Base-by-base conservation (phyloP, 495 filamentous ascomycete species). In the Physcia stellaris region DNA sequence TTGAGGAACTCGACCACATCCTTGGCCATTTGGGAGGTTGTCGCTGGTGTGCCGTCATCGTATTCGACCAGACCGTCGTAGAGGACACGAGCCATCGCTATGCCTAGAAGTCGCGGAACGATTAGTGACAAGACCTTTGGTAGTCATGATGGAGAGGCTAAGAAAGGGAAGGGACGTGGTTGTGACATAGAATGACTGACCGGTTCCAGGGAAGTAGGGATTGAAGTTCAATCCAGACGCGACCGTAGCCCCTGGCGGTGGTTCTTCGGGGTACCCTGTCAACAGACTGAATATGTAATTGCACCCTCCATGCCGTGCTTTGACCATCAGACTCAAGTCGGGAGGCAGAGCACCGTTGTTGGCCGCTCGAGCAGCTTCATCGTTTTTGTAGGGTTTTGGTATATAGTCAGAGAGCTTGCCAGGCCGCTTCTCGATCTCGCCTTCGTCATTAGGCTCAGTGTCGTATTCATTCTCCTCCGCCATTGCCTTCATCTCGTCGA, bases 391-490 rank as follows among this genome's bases (percentile, higher is more conserved):
- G 17, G 92, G 92, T 24, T 68, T 59, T 18, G 87, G 92, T 43
- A 99, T 79, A 63, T 95, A 95, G 63, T 99, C 92, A 37, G 90
- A 92, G 29, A 96, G 75, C 71, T 99, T 96, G 67, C 92, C 92
- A 47, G 86, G 82, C 41, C 92, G 86, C 74, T 96, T 90, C 67
- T 92, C 83, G 59, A 95, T 94, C 41, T 95, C 86, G 39, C 92
- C 92, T 70, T 93, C 72, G 54, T 95, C 81, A 68, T 99, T 96
- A 55, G 92, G 92, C 67, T 96, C 92, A 45, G 80, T 83, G 58
- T 96, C 90, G 66, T 96, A 99, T 64, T 99, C 92, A 65, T 87
- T 77, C 70, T 95, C 90, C 57, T 96, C 92, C 46, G 92, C 92
- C 62, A 96, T 73, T 28, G 74, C 80, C 73, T 95, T 96, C 66